A percentile compares a stretch with the other conserved stretches of the same genome.
Evolutionary conservation across 2,329 filamentous ascomycete species (phyloP).

Genomic region (Hypoxylon sp.): DNA sequence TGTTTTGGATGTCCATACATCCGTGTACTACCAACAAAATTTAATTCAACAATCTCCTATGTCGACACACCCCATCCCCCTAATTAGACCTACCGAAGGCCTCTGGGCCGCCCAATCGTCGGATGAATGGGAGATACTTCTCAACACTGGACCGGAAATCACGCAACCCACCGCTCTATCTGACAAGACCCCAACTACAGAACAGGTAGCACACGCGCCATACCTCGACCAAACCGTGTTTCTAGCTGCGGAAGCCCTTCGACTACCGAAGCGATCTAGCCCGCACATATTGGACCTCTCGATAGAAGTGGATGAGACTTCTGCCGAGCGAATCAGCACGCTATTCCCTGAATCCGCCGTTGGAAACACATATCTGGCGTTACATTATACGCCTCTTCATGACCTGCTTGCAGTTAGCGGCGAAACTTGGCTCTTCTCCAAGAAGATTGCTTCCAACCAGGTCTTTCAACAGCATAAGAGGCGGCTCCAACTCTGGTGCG

Average conservation of each 20-base stretch:
- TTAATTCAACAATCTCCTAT: slow-evolving; percentile 56
- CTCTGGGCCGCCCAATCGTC: slow-evolving; percentile 66
- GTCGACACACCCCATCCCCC: slow-evolving; percentile 61
- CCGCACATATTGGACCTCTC: slow-evolving; percentile 44
- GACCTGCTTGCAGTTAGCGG: slow-evolving; percentile 71
- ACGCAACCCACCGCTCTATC: slow-evolving; percentile 52
- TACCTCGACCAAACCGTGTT: slow-evolving; percentile 51
- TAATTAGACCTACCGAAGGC: slow-evolving; percentile 60
- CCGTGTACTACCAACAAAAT: slow-evolving; percentile 68
- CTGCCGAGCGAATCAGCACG: slow-evolving; percentile 54
- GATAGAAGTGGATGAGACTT: slow-evolving; percentile 40
- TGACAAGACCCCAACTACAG: slow-evolving; percentile 55
- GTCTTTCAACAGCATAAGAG: slow-evolving; percentile 64
- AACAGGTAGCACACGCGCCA: slow-evolving; percentile 54
- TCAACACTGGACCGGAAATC: slow-evolving; percentile 49
- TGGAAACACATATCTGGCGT: slow-evolving; percentile 69
- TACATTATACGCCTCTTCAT: slow-evolving; percentile 71
- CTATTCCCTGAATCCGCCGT: slow-evolving; percentile 63
- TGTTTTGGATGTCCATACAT: slow-evolving; percentile 69
- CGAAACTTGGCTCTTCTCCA: slow-evolving; percentile 70
- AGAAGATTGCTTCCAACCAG: slow-evolving; percentile 63
- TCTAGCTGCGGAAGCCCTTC: slow-evolving; percentile 50
- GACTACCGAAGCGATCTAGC: slow-evolving; percentile 47
- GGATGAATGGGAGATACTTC: slow-evolving; percentile 62
- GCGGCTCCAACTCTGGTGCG: slow-evolving; percentile 59